Conservation (phyloP, 1,284 basidiomycete species). For the Rhodotorula sp. region DNA sequence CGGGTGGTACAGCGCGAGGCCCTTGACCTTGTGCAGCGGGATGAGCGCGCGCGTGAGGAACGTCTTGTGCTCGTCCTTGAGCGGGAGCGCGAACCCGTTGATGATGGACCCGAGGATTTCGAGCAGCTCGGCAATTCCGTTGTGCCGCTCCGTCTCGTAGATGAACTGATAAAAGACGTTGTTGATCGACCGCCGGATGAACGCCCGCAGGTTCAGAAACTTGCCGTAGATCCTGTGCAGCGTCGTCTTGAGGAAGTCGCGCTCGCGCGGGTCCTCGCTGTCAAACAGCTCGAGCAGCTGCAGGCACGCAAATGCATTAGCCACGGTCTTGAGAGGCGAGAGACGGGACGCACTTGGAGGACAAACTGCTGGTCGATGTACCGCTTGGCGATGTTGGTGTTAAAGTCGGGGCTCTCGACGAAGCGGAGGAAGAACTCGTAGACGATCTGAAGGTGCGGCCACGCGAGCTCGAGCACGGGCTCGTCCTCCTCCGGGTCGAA, state of each 20-base stretch:
- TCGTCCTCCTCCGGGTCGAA: conserved; percentile 99
- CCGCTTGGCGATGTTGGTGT: conserved; percentile 95
- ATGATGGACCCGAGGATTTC: conserved; percentile 99
- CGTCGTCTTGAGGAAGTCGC: conserved; percentile 99
- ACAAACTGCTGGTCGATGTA: conserved; percentile 98
- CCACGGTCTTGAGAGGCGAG: background rate
- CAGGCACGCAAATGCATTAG: too few species aligned
- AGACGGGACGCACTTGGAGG: conserved; percentile 59
- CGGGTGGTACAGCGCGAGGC: conserved; percentile 93
- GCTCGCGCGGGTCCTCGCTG: conserved; percentile 97
- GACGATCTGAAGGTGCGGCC: conserved; percentile 99
- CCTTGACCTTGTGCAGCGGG: conserved; percentile 97
- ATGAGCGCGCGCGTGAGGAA: conserved; percentile 96
- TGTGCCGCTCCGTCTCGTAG: conserved; percentile 98
- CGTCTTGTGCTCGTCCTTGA: conserved; percentile 99
- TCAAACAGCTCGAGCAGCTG: conserved; percentile 96
- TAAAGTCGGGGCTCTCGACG: conserved; percentile 97
- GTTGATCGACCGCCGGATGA: conserved; percentile 98
- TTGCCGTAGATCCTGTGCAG: conserved; percentile 99
- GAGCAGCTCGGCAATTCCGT: conserved; percentile 96
- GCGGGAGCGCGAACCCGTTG: conserved; percentile 96
- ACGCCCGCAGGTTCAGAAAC: conserved; percentile 97
- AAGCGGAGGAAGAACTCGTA: conserved; percentile 99
- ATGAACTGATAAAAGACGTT: conserved; percentile 99
- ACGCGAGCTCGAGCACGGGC: conserved; percentile 96